Percentiles rank a stretch among this genome's conserved stretches.
Conservation (phyloP, 495 filamentous ascomycete genomes). For the Lepraria neglecta region DNA sequence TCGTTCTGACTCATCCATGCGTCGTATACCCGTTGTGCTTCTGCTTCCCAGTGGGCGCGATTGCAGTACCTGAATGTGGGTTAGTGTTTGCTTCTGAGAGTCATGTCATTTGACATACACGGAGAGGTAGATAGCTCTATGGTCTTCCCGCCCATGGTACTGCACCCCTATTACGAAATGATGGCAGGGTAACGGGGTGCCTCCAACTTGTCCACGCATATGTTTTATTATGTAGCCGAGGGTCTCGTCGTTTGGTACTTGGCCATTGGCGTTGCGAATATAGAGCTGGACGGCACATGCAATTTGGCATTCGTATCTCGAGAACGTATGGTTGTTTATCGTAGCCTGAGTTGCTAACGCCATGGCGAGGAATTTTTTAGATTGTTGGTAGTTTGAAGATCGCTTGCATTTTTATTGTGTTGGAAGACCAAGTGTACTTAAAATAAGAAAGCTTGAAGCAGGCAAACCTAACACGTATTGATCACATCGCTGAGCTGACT, state of each 20-base stretch:
- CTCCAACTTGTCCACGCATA: slow-evolving; percentile 6
- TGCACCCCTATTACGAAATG: slow-evolving; percentile 10
- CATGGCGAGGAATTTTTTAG: neutral
- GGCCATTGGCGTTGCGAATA: slow-evolving; percentile 12
- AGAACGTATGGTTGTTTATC: slow-evolving; percentile 16
- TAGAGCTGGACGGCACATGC: slow-evolving; percentile 14
- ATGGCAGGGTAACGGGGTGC: slow-evolving; percentile 1
- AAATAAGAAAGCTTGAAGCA: neutral
- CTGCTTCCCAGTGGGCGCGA: slow-evolving; percentile 1
- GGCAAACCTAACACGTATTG: neutral
- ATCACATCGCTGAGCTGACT: neutral
- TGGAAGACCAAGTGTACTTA: neutral
- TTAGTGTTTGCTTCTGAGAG: neutral
- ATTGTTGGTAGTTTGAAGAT: neutral
- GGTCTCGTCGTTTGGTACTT: slow-evolving; percentile 8
- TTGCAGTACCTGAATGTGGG: neutral
- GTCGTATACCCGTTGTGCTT: slow-evolving; percentile 10
- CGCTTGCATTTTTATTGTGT: neutral
- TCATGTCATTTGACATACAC: slow-evolving; percentile 3
- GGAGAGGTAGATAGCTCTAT: slow-evolving; percentile 14
- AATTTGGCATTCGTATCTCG: slow-evolving; percentile 16
- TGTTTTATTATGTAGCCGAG: slow-evolving; percentile 12
- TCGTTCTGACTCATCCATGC: slow-evolving; percentile 13
- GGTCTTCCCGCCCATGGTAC: slow-evolving; percentile 11
- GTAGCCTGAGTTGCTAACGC: neutral